These are phyloP conservation scores for Hapsidospora chrysogenum DNA, from an alignment of 495 filamentous ascomycete genomes.

Conservation along the genomic window DNA sequence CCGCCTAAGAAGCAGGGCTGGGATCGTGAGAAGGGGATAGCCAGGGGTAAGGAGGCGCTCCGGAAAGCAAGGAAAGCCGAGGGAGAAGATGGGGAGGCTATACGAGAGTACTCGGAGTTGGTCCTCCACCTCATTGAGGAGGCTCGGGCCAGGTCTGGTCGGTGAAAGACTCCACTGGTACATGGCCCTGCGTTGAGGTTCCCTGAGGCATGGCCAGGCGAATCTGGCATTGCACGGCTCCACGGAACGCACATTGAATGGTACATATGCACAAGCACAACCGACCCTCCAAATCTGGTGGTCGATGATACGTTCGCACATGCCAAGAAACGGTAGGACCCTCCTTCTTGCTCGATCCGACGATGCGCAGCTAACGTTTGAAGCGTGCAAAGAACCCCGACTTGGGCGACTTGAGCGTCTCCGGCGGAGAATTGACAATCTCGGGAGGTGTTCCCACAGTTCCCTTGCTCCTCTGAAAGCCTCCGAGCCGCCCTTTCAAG, in stretches of 20 bases:
- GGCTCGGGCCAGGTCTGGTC: too few relatives aligned
- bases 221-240: too few relatives aligned
- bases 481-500: slow-evolving; percentile 13
- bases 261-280: too few relatives aligned
- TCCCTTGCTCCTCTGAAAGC: slow-evolving; percentile 5
- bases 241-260: too few relatives aligned
- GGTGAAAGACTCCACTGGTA: too few relatives aligned
- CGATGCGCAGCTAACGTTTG: slow-evolving; percentile 10
- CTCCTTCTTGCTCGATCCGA: too few relatives aligned
- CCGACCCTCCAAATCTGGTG: too few relatives aligned
- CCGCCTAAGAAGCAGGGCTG: slow-evolving; percentile 10
- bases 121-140: slow-evolving; percentile 18
- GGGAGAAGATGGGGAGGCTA: slow-evolving; percentile 21
- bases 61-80: slow-evolving; percentile 14
- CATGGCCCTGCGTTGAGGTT: too few relatives aligned
- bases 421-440: slow-evolving; percentile 1
- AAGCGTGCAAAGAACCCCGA: slow-evolving; percentile 11
- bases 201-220: too few relatives aligned
- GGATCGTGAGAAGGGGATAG: slow-evolving; percentile 21
- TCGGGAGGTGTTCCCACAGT: slow-evolving; percentile 2
- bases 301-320: too few relatives aligned
- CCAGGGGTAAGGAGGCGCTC: slow-evolving; percentile 18
- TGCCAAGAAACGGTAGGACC: too few relatives aligned
- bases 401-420: slow-evolving; percentile 7
- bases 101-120: slow-evolving; percentile 28